A percentile compares a stretch with the other conserved stretches of the same genome.
Evolutionary conservation across 176 grass and related monocot species (phyloP).

Genomic region (Phoenix roebelenii): DNA sequence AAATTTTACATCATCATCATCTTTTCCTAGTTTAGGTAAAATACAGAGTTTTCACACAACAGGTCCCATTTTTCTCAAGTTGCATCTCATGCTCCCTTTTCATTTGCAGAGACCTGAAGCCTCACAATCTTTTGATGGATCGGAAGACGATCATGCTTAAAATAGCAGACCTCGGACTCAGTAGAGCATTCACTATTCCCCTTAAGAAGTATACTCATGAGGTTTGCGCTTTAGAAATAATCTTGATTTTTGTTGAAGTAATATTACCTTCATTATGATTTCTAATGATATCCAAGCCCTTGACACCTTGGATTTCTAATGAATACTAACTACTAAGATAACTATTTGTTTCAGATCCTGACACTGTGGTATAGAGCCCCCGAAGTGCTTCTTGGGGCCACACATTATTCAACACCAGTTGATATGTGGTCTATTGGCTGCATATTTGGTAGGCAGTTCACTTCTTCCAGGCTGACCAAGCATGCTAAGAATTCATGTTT

Average conservation of each 20-base stretch:
- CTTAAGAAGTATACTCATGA: slow-evolving; percentile 97
- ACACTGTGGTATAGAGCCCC: slow-evolving; percentile 99
- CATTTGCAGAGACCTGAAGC: slow-evolving; percentile 61
- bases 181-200: slow-evolving; percentile 62
- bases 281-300: too few species aligned
- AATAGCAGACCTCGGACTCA: slow-evolving; percentile 92
- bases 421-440: slow-evolving; percentile 97
- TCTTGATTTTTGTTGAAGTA: too few species aligned
- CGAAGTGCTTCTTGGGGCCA: slow-evolving; percentile 76
- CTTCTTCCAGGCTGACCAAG: too few species aligned
- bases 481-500: too few species aligned
- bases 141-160: slow-evolving; percentile 83
- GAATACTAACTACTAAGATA: background rate
- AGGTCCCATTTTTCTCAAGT: too few species aligned
- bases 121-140: slow-evolving; percentile 97
- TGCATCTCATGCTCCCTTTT: background rate
- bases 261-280: too few species aligned
- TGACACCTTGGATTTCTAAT: too few species aligned
- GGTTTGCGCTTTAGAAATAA: slow-evolving; percentile 23
- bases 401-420: slow-evolving; percentile 78
- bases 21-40: too few species aligned
- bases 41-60: too few species aligned
- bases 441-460: slow-evolving; percentile 55
- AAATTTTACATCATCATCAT: background rate
- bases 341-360: slow-evolving; percentile 49